Conservation (phyloP, 129 eudicot species). For the Erigeron canadensis region DNA sequence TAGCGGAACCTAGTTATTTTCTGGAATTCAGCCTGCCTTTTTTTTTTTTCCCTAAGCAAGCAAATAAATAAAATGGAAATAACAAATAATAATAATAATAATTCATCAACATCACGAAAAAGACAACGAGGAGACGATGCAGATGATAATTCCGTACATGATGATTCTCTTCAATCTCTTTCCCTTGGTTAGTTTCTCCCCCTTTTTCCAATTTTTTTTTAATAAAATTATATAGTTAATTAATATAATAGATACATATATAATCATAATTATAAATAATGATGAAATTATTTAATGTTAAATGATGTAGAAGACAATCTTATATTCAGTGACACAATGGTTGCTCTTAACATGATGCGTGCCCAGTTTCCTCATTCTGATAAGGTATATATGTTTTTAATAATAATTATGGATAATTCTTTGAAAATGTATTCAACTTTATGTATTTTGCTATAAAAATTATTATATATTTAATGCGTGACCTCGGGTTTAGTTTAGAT, state of each 20-base stretch:
- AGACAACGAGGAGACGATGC: slow-evolving; percentile 39
- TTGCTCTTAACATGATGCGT: slow-evolving; percentile 89
- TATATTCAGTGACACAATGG: slow-evolving; percentile 74
- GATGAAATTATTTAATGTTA: neutral
- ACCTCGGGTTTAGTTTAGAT: too few species aligned
- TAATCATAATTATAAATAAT: too few species aligned
- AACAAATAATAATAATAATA: neutral
- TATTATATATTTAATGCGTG: too few species aligned
- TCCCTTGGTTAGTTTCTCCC: slow-evolving; percentile 31
- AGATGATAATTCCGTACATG: slow-evolving; percentile 18
- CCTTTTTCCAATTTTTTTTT: neutral
- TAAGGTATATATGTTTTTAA: slow-evolving; percentile 48
- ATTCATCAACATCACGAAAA: slow-evolving; percentile 39
- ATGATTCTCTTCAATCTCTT: slow-evolving; percentile 26
- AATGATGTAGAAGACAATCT: slow-evolving; percentile 55
- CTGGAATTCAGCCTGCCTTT: too few species aligned
- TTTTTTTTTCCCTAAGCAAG: too few species aligned
- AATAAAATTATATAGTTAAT: neutral
- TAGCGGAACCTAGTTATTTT: too few species aligned
- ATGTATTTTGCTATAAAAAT: too few species aligned
- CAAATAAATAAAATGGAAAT: slow-evolving; percentile 10
- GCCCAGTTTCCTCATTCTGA: slow-evolving; percentile 75
- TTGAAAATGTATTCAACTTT: neutral
- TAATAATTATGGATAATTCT: neutral
- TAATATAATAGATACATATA: too few species aligned